These are phyloP conservation scores for Cicer cuneatum DNA, from an alignment of 306 rosid genomes.

Conservation along the genomic window DNA sequence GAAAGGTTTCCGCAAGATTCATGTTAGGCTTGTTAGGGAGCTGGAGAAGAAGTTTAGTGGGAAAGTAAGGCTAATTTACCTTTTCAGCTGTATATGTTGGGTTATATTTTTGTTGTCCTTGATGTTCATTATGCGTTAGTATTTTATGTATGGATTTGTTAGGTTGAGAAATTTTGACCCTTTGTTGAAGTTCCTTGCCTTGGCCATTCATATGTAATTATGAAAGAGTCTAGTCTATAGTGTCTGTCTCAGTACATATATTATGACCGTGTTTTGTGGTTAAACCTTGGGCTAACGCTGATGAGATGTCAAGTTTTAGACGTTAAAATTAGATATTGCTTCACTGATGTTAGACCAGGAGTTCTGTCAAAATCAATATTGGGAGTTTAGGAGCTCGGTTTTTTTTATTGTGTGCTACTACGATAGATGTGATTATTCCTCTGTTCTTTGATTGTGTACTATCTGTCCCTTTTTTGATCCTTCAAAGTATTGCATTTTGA, in stretches of 20 bases:
- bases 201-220: neutral
- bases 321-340: neutral
- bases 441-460: neutral
- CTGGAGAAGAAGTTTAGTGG: slow-evolving; percentile 99
- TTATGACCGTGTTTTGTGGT: too few species aligned
- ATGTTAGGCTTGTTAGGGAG: slow-evolving; percentile 86
- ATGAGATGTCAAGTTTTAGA: neutral
- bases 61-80: slow-evolving; percentile 52
- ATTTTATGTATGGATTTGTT: neutral
- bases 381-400: neutral
- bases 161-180: neutral
- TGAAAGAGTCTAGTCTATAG: too few species aligned
- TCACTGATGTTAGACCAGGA: neutral
- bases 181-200: neutral
- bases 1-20: slow-evolving; percentile 84
- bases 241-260: too few species aligned
- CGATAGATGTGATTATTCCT: neutral
- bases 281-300: too few species aligned
- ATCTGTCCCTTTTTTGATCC: neutral
- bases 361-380: neutral
- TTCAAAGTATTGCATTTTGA: neutral
- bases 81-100: neutral
- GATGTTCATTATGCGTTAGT: neutral
- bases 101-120: neutral
- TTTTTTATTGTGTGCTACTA: neutral